Conservation (phyloP, 441 rosid genomes). For the Erodium moschatum region DNA sequence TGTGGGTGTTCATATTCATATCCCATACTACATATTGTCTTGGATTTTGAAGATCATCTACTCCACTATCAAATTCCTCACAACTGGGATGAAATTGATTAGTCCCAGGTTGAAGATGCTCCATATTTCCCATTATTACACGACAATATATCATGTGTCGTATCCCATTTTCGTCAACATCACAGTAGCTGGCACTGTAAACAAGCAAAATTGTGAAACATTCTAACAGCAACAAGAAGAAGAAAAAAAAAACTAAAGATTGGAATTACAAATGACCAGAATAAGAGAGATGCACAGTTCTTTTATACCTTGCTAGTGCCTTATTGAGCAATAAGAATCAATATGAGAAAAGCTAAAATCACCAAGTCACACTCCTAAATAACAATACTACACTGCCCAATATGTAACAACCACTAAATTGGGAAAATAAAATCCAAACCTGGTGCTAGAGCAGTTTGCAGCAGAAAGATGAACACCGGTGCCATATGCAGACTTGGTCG, state of each 20-base stretch:
- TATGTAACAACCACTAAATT: conserved; percentile 1
- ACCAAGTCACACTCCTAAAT: not conserved
- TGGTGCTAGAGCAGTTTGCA: conserved; percentile 40
- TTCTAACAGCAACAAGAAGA: conserved; percentile 3
- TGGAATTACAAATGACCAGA: conserved; percentile 5
- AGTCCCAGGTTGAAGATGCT: conserved; percentile 51
- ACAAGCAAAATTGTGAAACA: conserved; percentile 21
- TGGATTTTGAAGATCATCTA: conserved; percentile 67
- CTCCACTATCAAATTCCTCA: conserved; percentile 77
- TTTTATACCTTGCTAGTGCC: not conserved
- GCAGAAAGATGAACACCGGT: conserved; percentile 75
- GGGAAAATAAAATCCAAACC: conserved; percentile 34
- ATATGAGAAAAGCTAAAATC: not conserved
- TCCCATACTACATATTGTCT: conserved; percentile 63
- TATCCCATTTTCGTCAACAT: conserved; percentile 83
- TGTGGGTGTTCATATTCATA: conserved; percentile 82
- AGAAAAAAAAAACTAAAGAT: not conserved
- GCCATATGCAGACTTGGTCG: conserved; percentile 50
- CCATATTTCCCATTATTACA: conserved; percentile 95
- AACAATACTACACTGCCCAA: not conserved
- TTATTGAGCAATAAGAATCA: not conserved
- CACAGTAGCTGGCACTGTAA: conserved; percentile 71
- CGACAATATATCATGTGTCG: conserved; percentile 65
- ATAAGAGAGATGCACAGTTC: not conserved
- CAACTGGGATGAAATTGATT: conserved; percentile 57